Evolutionary conservation across 2,329 filamentous ascomycete genomes (phyloP).

Genomic region (Annulohypoxylon truncatum): DNA sequence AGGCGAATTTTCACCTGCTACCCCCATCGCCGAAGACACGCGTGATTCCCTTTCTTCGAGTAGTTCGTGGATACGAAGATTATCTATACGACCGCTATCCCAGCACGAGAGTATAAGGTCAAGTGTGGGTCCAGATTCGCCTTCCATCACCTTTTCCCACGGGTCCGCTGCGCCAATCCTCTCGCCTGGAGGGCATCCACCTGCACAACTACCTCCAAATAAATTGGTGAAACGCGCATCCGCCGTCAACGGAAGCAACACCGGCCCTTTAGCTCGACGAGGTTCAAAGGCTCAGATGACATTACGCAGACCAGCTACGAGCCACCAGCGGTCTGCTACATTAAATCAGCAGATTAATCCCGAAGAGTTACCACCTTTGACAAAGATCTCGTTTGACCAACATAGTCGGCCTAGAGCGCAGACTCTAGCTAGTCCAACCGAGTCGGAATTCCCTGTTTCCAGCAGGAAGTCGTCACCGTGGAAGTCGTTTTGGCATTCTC

Average conservation of each 20-base stretch:
- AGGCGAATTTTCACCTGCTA: constrained; percentile 38
- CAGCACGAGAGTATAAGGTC: constrained; percentile 73
- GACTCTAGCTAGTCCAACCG: constrained; percentile 41
- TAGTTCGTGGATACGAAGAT: constrained; percentile 77
- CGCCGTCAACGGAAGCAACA: constrained; percentile 62
- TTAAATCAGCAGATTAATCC: constrained; percentile 63
- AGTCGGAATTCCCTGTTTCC: constrained; percentile 18
- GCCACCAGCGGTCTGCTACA: constrained; percentile 80
- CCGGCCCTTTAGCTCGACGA: constrained; percentile 57
- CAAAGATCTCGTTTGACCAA: constrained; percentile 49
- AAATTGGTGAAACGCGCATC: constrained; percentile 81
- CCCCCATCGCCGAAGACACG: constrained; percentile 56
- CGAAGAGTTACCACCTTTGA: constrained; percentile 43
- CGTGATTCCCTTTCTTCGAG: constrained; percentile 71
- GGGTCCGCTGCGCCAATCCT: constrained; percentile 75
- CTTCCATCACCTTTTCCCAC: constrained; percentile 72
- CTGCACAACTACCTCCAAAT: constrained; percentile 69
- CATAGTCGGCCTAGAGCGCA: constrained; percentile 51
- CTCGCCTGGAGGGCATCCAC: constrained; percentile 53
- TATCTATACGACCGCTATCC: constrained; percentile 74
- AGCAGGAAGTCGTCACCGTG: constrained; percentile 52
- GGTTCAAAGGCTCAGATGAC: constrained; percentile 71
- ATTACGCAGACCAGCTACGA: constrained; percentile 79
- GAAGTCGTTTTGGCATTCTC: constrained; percentile 69
- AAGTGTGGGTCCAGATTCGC: constrained; percentile 73